Percentiles rank a stretch among this genome's conserved stretches.
Evolutionary conservation across 208 protist genomes (phyloP).

Genomic region (Wallacemonas sp.): DNA sequence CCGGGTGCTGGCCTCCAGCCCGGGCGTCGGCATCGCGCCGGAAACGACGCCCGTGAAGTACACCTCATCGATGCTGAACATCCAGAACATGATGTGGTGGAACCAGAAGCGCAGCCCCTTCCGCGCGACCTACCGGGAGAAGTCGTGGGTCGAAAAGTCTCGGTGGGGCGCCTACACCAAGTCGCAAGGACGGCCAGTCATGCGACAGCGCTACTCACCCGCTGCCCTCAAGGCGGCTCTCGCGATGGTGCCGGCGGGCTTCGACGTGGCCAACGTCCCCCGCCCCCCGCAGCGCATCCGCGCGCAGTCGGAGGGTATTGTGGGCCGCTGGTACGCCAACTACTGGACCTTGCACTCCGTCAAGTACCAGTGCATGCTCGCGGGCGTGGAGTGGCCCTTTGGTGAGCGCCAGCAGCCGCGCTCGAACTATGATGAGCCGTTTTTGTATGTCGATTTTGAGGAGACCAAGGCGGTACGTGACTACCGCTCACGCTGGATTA

Average conservation of each 20-base stretch:
- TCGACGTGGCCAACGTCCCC: conserved; percentile 80
- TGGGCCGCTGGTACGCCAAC: conserved; percentile 91
- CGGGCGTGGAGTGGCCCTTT: conserved; percentile 75
- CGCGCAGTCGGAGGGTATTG: conserved; percentile 85
- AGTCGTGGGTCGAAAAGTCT: conserved; percentile 75
- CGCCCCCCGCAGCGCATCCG: conserved; percentile 86
- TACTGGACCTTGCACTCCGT: conserved; percentile 92
- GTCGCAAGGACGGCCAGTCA: conserved; percentile 41
- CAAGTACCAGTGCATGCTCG: conserved; percentile 84
- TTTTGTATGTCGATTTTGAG: conserved; percentile 91
- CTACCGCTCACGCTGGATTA: conserved; percentile 92
- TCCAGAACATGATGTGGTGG: conserved; percentile 84
- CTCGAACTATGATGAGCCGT: conserved; percentile 91
- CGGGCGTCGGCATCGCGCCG: conserved; percentile 83
- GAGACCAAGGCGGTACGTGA: conserved; percentile 87
- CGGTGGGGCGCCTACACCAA: conserved; percentile 59
- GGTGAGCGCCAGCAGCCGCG: conserved; percentile 76
- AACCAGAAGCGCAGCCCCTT: conserved; percentile 58
- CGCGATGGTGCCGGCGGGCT: conserved; percentile 76
- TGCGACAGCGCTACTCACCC: conserved; percentile 79
- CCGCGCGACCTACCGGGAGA: conserved; percentile 78
- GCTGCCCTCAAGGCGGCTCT: conserved; percentile 71
- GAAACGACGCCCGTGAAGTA: conserved; percentile 92
- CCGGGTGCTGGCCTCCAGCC: conserved; percentile 50
- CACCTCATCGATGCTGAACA: conserved; percentile 87